phyloP scores from a whole-genome alignment of 805 yeast genomes.

The Spathaspora girioi region DNA sequence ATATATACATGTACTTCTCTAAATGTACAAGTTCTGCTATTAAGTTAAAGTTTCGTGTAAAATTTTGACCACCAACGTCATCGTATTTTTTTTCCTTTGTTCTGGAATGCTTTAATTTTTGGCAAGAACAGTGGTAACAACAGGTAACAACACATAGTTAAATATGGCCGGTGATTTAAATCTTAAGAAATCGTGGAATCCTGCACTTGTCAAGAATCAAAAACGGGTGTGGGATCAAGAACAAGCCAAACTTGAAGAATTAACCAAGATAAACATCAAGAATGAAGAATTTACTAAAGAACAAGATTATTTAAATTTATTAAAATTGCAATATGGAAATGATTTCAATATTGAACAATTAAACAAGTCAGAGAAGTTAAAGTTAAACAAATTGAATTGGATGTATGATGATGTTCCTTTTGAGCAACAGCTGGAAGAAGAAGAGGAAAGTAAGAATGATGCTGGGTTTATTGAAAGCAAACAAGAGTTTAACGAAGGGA shows the following conservation, averaged over 20 bases:
- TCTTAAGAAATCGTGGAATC: conserved; percentile 94
- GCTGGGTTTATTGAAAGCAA: conserved; percentile 34
- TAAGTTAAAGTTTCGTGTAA: no score
- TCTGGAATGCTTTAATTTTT: neutral
- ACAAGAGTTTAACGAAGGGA: conserved; percentile 30
- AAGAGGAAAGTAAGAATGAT: conserved; percentile 23
- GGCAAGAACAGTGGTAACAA: neutral
- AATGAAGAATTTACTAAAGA: conserved; percentile 63
- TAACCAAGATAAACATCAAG: conserved; percentile 58
- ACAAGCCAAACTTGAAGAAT: conserved; percentile 71
- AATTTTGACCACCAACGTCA: no score
- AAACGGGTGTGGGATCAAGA: conserved; percentile 82
- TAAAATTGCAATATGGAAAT: conserved; percentile 42
- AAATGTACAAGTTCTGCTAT: no score
- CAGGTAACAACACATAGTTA: neutral
- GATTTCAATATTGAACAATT: conserved; percentile 21
- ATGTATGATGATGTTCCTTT: conserved; percentile 68
- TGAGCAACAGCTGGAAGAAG: conserved; percentile 11
- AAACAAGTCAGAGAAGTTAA: conserved; percentile 33
- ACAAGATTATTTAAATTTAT: conserved; percentile 54
- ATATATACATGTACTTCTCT: neutral
- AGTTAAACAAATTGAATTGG: conserved; percentile 65
- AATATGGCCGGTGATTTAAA: conserved; percentile 74
- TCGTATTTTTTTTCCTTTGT: no score
- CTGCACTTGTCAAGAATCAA: conserved; percentile 79